phyloP scores from a whole-genome alignment of 2,329 filamentous ascomycete species.

The Pseudocercospora fijiensis region DNA sequence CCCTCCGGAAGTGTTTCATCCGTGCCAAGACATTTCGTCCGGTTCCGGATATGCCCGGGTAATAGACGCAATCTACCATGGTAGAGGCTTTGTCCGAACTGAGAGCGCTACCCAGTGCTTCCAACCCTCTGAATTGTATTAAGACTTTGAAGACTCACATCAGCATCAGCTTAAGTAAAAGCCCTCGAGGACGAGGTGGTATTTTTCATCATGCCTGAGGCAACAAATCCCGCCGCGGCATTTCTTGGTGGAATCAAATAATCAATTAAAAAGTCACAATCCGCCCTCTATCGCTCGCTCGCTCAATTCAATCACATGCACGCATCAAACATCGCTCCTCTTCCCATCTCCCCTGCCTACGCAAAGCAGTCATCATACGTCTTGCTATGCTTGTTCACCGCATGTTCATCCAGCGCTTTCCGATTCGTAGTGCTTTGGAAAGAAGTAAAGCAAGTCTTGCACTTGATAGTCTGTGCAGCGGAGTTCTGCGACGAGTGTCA shows the following conservation, averaged over 20 bases:
- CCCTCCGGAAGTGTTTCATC: background rate
- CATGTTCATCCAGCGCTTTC: constrained; percentile 70
- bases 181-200: too few relatives aligned
- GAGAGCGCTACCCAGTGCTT: background rate
- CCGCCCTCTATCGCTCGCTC: background rate
- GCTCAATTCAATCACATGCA: too few relatives aligned
- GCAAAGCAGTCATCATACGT: constrained; percentile 68
- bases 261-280: background rate
- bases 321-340: background rate
- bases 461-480: constrained; percentile 73
- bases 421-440: constrained; percentile 76
- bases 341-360: background rate
- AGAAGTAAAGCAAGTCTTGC: constrained; percentile 72
- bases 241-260: background rate
- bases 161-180: background rate
- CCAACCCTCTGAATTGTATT: too few relatives aligned
- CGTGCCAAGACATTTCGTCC: background rate
- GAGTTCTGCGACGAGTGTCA: constrained; percentile 57
- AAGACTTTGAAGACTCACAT: too few relatives aligned
- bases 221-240: background rate
- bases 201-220: background rate
- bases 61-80: background rate
- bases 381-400: constrained; percentile 75
- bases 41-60: background rate
- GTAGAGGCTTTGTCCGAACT: background rate